Conservation (phyloP, 1,284 basidiomycete species). For the Phlebopus sp. region DNA sequence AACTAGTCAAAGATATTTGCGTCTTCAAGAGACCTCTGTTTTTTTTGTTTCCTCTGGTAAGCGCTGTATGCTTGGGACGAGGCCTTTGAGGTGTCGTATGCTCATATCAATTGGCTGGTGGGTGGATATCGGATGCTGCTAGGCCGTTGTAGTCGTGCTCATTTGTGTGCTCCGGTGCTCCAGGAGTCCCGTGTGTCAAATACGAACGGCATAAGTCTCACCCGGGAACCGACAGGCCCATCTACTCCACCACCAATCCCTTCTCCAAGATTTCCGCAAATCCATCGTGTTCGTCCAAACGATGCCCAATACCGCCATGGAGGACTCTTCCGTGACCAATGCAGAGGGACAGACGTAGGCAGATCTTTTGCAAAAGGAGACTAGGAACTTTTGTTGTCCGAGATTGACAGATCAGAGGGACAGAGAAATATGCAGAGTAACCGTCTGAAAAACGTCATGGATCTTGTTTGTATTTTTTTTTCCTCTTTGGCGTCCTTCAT, state of each 20-base stretch:
- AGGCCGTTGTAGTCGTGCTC: not conserved
- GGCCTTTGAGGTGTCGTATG: conserved; percentile 43
- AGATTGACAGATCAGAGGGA: conserved; percentile 45
- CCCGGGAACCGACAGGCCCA: conserved; percentile 51
- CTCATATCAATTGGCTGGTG: conserved; percentile 42
- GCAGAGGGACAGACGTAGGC: conserved; percentile 16
- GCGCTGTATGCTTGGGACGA: conserved; percentile 52
- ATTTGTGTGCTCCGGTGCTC: not conserved
- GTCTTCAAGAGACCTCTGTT: conserved; percentile 42
- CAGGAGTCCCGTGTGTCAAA: conserved; percentile 45
- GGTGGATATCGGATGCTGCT: conserved; percentile 8
- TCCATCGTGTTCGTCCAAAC: conserved; percentile 44
- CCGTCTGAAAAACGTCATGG: conserved; percentile 52
- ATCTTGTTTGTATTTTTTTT: conserved; percentile 38
- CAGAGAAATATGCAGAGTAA: conserved; percentile 44
- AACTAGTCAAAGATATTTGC: conserved; percentile 48
- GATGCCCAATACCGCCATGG: conserved; percentile 45
- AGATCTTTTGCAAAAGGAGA: conserved; percentile 41
- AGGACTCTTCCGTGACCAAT: conserved; percentile 16
- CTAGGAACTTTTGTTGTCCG: conserved; percentile 39
- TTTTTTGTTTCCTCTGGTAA: conserved; percentile 48
- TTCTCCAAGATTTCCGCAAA: conserved; percentile 50
- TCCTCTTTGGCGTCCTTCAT: too few species aligned
- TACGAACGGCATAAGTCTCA: conserved; percentile 38
- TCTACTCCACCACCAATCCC: conserved; percentile 48